phyloP scores from a whole-genome alignment of 176 grass and related monocot species.

The Thalia dealbata region DNA sequence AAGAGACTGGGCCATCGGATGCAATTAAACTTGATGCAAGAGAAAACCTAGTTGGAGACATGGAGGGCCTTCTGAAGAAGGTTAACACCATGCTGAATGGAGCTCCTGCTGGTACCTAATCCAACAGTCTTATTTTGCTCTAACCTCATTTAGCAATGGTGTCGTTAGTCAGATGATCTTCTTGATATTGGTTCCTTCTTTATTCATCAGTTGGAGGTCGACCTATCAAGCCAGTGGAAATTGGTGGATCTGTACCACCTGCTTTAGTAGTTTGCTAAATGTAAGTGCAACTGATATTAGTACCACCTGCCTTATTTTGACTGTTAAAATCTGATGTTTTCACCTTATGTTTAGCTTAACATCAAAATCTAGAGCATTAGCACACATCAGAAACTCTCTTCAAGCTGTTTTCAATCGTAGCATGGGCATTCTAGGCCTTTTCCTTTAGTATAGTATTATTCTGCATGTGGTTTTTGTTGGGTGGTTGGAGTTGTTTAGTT shows the following conservation, averaged over 20 bases:
- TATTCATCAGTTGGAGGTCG: background rate
- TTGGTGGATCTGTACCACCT: background rate
- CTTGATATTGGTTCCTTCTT: background rate
- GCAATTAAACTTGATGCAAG: conserved; percentile 20
- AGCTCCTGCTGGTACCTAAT: conserved; percentile 20
- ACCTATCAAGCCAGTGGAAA: background rate
- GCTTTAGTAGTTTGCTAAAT: conserved; percentile 2
- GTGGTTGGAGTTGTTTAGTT: background rate
- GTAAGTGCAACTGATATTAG: background rate
- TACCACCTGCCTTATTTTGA: conserved; percentile 4
- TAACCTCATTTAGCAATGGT: conserved; percentile 7
- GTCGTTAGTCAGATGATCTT: background rate
- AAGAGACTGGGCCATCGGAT: conserved; percentile 6
- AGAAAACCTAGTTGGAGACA: conserved; percentile 28
- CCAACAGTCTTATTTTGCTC: background rate
- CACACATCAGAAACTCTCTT: background rate
- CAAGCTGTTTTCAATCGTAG: background rate
- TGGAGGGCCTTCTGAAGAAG: conserved; percentile 32
- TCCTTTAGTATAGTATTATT: too few relatives aligned
- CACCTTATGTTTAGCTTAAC: background rate
- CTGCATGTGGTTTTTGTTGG: background rate
- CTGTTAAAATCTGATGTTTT: background rate
- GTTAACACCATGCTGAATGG: conserved; percentile 24
- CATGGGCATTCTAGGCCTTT: background rate
- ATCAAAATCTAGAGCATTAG: background rate